phyloP scores from a whole-genome alignment of 495 filamentous ascomycete species.

The Extremus antarcticus region DNA sequence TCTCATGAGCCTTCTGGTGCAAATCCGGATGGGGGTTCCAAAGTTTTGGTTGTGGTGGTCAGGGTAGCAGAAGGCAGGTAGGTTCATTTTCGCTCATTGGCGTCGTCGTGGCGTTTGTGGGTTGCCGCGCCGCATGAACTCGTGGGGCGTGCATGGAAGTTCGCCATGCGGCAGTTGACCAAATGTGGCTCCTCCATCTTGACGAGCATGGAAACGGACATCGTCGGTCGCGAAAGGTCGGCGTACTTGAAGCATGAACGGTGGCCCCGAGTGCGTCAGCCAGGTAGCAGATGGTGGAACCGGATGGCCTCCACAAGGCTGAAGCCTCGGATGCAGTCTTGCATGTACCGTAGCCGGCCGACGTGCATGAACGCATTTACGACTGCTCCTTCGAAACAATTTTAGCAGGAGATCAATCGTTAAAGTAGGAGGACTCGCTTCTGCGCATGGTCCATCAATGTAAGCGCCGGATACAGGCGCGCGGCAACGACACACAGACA shows the following conservation, averaged over 20 bases:
- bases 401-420: too few relatives aligned
- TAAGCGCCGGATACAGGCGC: not conserved
- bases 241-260: not conserved
- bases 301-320: too few relatives aligned
- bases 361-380: too few relatives aligned
- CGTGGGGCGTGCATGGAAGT: not conserved
- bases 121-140: not conserved
- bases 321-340: too few relatives aligned
- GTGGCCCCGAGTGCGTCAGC: not conserved
- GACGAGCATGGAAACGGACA: not conserved
- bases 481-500: not conserved
- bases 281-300: not conserved
- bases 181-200: not conserved
- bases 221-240: not conserved
- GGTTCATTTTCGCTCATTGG: not conserved
- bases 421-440: not conserved
- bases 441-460: not conserved
- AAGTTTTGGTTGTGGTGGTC: too few relatives aligned
- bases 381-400: too few relatives aligned
- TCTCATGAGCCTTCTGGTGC: too few relatives aligned
- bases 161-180: not conserved
- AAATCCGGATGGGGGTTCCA: too few relatives aligned
- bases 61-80: too few relatives aligned
- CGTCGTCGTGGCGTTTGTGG: not conserved
- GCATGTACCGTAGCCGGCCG: too few relatives aligned